These are phyloP conservation scores for Antrodiella citrinella DNA, from an alignment of 768 basidiomycete species.

Conservation along the genomic window DNA sequence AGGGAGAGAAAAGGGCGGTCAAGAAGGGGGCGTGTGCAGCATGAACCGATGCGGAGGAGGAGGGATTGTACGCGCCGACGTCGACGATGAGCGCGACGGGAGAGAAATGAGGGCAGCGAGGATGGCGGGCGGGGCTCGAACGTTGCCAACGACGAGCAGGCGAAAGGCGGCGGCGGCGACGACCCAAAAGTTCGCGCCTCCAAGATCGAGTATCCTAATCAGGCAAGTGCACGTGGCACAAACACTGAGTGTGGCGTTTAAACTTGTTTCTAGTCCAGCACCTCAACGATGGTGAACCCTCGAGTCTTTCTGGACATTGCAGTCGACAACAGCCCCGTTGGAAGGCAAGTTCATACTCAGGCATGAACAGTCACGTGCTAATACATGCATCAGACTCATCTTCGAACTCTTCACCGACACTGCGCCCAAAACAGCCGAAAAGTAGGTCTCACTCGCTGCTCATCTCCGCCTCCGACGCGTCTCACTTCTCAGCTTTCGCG, in stretches of 20 bases:
- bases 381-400: conserved; percentile 50
- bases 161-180: conserved; percentile 5
- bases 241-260: too few species aligned
- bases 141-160: conserved; percentile 5
- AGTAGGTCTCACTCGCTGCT: conserved; percentile 37
- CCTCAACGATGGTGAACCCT: conserved; percentile 37
- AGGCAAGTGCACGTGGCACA: not conserved
- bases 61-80: not conserved
- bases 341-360: conserved; percentile 53
- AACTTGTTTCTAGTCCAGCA: too few species aligned
- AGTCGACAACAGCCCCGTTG: conserved; percentile 38
- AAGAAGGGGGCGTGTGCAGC: not conserved
- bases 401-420: conserved; percentile 72
- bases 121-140: conserved; percentile 8
- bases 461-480: not conserved
- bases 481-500: conserved; percentile 55
- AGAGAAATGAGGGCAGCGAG: conserved; percentile 1
- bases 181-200: not conserved
- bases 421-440: conserved; percentile 72
- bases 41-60: not conserved
- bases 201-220: not conserved
- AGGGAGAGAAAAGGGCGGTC: not conserved
- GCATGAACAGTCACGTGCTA: too few species aligned
- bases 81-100: not conserved
- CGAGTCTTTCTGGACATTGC: conserved; percentile 67